phyloP scores from a whole-genome alignment of 192 early-diverging fungal species.

The Entophlyctis luteolus region DNA sequence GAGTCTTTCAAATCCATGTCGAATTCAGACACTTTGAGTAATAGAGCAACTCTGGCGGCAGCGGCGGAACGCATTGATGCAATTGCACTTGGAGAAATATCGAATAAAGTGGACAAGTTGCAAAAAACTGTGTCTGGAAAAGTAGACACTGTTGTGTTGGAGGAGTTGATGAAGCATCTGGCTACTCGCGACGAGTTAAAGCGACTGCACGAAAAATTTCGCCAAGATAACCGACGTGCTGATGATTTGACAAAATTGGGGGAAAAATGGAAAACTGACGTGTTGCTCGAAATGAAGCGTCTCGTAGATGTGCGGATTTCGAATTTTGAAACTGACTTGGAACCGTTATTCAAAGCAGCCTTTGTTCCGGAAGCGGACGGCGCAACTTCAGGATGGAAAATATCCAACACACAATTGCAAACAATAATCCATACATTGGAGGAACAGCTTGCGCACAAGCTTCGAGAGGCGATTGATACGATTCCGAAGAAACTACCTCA shows the following conservation, averaged over 20 bases:
- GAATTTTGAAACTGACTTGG: conserved; percentile 14
- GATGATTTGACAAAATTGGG: too few relatives aligned
- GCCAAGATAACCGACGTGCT: not conserved
- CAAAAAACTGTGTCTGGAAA: conserved; percentile 29
- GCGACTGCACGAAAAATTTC: conserved; percentile 7
- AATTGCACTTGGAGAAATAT: not conserved
- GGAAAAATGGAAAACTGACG: not conserved
- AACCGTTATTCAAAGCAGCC: not conserved
- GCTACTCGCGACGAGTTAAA: conserved; percentile 46
- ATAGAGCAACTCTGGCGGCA: not conserved
- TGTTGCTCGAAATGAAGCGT: not conserved
- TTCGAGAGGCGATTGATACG: too few relatives aligned
- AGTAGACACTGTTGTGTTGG: conserved; percentile 42
- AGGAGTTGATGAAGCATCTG: conserved; percentile 46
- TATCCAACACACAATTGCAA: too few relatives aligned
- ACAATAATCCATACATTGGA: too few relatives aligned
- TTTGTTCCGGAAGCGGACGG: too few relatives aligned
- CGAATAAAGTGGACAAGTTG: not conserved
- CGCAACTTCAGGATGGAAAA: too few relatives aligned
- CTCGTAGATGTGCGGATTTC: conserved; percentile 6
- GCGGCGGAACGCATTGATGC: not conserved
- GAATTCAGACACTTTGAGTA: not conserved
- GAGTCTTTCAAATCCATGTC: too few relatives aligned
- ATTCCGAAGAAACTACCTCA: too few relatives aligned
- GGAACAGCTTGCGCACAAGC: too few relatives aligned